Base-by-base conservation (phyloP, 2,329 filamentous ascomycete genomes). In the Colletotrichum acutatum region DNA sequence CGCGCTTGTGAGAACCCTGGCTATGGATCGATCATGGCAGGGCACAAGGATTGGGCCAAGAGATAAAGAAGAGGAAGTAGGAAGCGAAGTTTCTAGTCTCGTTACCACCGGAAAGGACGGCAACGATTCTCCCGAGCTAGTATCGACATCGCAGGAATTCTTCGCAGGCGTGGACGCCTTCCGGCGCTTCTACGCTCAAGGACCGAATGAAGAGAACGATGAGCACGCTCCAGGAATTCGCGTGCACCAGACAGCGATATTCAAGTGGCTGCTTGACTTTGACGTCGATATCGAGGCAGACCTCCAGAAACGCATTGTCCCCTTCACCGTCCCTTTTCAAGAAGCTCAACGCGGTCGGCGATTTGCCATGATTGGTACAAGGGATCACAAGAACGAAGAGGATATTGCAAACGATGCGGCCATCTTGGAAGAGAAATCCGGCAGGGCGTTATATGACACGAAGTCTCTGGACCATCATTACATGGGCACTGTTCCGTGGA, bases 241-340 rank as follows among this genome's bases (percentile, higher is more conserved):
- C 19, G 26, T 63, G 14, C 69, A 72, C 24, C 69, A 63, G n/a
- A 68, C 57, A 2, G 26, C 16, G 12, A 52, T 72, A 14, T 68
- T 63, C 24, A 52, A 52, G 34, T 72, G 65, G 69, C 57, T 68
- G 0, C 69, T 72, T 5, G 58, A 72, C 9, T 72, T 72, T 7
- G 58, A 68, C 1, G 64, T 53, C 24, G 52, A 59, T 0, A 42
- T 37, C 3, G 69, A 72, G 11, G 69, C 58, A 2, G 65, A 63
- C 16, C 30, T 72, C 1, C 69, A 68, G 52, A 62, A 24, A 28
- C 65, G 24, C 8, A 72, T 63, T 64, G 32, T 72, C 0, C 58
- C 68, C 2, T 68, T 53, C 28, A 68, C 64, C 1, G 58, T 42
- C 14, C 52, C 69, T 3, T 68, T 72, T 24, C 69, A 72, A 53